Evolutionary conservation across 2,329 filamentous ascomycete genomes (phyloP), one percentile per base, ranked within the genome.

Genomic region (Alternaria sp.): DNA sequence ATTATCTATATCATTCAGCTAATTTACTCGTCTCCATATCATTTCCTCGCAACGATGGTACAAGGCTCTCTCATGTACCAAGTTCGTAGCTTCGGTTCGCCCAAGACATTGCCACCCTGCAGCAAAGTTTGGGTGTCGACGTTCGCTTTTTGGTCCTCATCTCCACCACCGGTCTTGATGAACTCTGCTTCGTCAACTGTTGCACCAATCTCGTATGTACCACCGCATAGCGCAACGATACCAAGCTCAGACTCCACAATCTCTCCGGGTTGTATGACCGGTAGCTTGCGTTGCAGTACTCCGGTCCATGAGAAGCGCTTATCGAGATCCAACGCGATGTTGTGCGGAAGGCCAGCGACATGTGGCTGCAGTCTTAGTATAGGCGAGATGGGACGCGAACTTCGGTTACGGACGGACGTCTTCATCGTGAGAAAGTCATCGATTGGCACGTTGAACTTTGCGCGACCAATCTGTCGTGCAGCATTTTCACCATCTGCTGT

Each of bases 271-370:
- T 80, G 78, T 1, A 97, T 75, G 7, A 86, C 74, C 0, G 90
- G 88, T 0, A 97, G 81, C 2, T 87, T 84, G 72, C 90, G 89
- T 79, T 97, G 94, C 59, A 97, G 79, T 30, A 91, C 89, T 2
- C 94, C 94, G 66, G 93, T 94, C 90, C 92, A 95, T 1, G 90
- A 89, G 55, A 97, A 85, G 65, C 93, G 92, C 72, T 92, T 89
- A 43, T 91, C 91, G 57, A 94, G 87, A 75, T 97, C 94, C 16
- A 97, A 86, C 3, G 92, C 91, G 14, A 92, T 84, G 62, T 88
- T 89, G 52, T 87, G 84, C 1, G 91, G 87, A 16, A 94, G 88
- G 71, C 93, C 87, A 45, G 91, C 87, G 16, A 97, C 85, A 52
- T 89, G 87, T 0, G 94, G 93, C 76, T 94, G 87, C 14, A 97